These are phyloP conservation scores for Fusarium begoniae DNA, from an alignment of 2,329 filamentous ascomycete species.

Conservation along the genomic window DNA sequence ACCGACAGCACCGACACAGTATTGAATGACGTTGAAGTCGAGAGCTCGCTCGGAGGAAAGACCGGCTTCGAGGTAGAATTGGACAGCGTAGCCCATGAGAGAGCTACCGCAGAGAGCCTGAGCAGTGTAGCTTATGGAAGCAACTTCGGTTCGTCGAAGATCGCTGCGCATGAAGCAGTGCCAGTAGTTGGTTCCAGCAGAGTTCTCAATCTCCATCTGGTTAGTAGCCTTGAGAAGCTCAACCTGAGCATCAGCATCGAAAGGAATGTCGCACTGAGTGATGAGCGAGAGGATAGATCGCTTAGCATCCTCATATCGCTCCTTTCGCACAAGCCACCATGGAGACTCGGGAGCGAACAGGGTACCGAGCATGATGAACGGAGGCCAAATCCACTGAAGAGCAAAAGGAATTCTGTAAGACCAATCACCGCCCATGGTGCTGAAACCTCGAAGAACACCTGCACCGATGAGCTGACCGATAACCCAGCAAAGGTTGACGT, in stretches of 20 bases:
- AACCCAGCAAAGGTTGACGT: conserved; percentile 60
- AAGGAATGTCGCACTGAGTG: conserved; percentile 4
- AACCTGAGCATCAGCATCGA: conserved; percentile 54
- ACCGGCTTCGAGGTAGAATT: conserved; percentile 10
- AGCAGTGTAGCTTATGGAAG: conserved; percentile 5
- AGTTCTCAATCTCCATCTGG: conserved; percentile 22
- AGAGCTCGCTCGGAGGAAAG: conserved; percentile 4
- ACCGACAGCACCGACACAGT: conserved; percentile 1
- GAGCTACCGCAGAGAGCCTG: conserved; percentile 15
- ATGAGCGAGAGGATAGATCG: conserved; percentile 37
- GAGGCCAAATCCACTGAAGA: conserved; percentile 57
- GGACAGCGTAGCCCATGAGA: conserved; percentile 14
- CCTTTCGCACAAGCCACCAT: conserved; percentile 58
- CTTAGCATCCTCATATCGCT: conserved; percentile 51
- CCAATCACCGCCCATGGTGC: conserved; percentile 53
- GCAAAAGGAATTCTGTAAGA: conserved; percentile 59
- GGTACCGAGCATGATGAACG: conserved; percentile 55
- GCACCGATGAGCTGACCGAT: conserved; percentile 58
- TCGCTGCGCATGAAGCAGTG: conserved; percentile 23
- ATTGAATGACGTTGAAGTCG: conserved; percentile 17
- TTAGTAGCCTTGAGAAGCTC: conserved; percentile 50
- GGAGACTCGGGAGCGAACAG: conserved; percentile 60
- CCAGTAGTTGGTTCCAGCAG: conserved; percentile 23
- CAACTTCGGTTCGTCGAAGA: conserved; percentile 8
- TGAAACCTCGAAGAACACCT: conserved; percentile 52